Evolutionary conservation across 1,284 basidiomycete species (phyloP), one percentile per base, ranked within the genome.

Genomic region (Tilletia walkeri): DNA sequence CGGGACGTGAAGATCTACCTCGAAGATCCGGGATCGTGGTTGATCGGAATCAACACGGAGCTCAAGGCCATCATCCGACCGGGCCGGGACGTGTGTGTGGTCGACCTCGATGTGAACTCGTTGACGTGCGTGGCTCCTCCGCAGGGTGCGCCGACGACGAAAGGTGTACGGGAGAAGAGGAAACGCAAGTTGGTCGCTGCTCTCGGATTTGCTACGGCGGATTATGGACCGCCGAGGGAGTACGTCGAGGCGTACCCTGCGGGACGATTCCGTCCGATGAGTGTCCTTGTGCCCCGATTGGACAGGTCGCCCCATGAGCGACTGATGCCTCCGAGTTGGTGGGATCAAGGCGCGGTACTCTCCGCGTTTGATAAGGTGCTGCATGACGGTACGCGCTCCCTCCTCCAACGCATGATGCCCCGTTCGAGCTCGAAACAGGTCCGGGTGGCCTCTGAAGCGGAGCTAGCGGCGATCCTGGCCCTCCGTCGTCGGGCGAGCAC

Each of bases 231-330:
- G 5, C 86, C 87, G 1, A 75, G 82, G 73, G 95, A 97, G 84
- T 92, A 95, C 86, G 94, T 94, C 81, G 92, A 96, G 80, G 93
- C 95, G 2, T 97, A 95, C 86, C 94, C 95, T 3, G 92, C 91
- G 1, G 93, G 94, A 41, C 77, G 82, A 54, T 86, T 87, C 81
- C 77, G 85, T 5, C 85, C 86, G 18, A 82, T 86, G 45, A 78
- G 67, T 74, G 65, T 88, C 91, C 66, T 93, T 93, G 86, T 86
- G 90, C 61, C 91, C 91, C 12, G 88, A 90, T 53, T 93, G 90
- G 86, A 92, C 91, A 83, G 92, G 91, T 70, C 90, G 90, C 82
- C 90, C 90, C 41, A 93, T 91, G 85, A 87, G 90, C 67, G 91
- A 89, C 41, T 94, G 82, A 91, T 92, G 80, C 87, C 90, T 49